Percentiles rank a stretch among this genome's conserved stretches.
phyloP scores from a whole-genome alignment of 257 asterid species.

The Solanum sitiens region DNA sequence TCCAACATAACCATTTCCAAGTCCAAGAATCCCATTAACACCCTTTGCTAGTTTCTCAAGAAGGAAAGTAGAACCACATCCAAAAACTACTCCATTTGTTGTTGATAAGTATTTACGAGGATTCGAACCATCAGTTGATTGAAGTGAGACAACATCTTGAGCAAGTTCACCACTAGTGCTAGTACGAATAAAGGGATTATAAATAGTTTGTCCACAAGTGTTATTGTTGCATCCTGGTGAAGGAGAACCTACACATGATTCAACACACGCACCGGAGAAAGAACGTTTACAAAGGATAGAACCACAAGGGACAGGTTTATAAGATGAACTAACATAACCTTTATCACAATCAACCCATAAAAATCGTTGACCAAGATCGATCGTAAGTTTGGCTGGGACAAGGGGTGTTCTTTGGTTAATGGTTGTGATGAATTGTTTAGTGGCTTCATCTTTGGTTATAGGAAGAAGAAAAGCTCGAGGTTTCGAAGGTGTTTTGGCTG shows the following conservation, averaged over 20 bases:
- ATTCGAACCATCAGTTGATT: background rate
- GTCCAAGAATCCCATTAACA: background rate
- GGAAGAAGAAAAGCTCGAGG: slow-evolving; percentile 16
- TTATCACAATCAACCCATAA: slow-evolving; percentile 25
- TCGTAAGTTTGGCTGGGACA: slow-evolving; percentile 8
- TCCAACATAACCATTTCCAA: background rate
- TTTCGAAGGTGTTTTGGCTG: background rate
- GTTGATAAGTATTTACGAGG: background rate
- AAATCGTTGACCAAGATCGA: slow-evolving; percentile 26
- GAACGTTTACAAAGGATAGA: slow-evolving; percentile 12
- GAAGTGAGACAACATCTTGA: background rate
- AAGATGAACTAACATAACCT: slow-evolving; percentile 11
- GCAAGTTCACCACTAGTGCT: background rate
- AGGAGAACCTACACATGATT: background rate
- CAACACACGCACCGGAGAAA: background rate
- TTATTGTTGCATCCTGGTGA: background rate
- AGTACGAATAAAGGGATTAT: background rate
- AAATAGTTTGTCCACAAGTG: background rate
- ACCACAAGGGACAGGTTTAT: slow-evolving; percentile 6
- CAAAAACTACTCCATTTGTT: background rate
- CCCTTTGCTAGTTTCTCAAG: background rate
- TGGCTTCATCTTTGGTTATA: slow-evolving; percentile 9
- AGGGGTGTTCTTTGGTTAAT: slow-evolving; percentile 21
- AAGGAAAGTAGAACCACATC: background rate
- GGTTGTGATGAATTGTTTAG: slow-evolving; percentile 6